Base-by-base conservation (phyloP, 2,329 filamentous ascomycete genomes). In the Neofusicoccum sp. region DNA sequence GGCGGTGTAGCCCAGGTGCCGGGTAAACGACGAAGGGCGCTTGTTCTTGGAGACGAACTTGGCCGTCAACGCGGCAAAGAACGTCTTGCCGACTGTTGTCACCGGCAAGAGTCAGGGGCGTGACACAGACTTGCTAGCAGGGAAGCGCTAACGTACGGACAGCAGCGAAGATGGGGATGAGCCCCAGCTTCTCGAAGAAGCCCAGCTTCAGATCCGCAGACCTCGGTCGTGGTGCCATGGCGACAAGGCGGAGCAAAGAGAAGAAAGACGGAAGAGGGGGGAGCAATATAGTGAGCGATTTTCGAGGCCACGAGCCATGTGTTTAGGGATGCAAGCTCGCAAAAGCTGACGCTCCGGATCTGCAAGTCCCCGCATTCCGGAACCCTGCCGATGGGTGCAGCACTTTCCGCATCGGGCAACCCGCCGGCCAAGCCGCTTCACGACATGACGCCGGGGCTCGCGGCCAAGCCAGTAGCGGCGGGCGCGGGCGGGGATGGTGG, bases 141-240 rank as follows among this genome's bases (percentile, higher is more conserved):
- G 20, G 20, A 20, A 20, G 20, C 1, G 20, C 20, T 20, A 3
- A 54, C 49, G 26, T 54, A 54, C 49, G n/a, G 3, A 54, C 49
- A 14, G 49, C 49, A 6, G 49, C 49, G 26, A 54, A 31, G 12
- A 54, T 41, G 49, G 49, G 49, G 24, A 54, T 12, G 12, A 54
- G 49, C 12, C 49, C 12, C 34, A 54, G 24, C 26, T 41, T 54
- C 49, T 59, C 57, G 28, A 48, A 59, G 9, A 59, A 41, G 34
- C 45, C 43, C 16, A 59, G 57, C 31, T n/a, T 59, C 34, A 59
- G 36, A 31, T 59, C 57, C 5, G 44, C 34, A 1, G 57, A n/a
- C 24, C 26, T 40, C 12, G 57, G 57, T 6, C 57, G 44, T 6
- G 57, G 57, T 3, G 44, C 57, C 57, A 59, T 59, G 43, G 30